phyloP scores from a whole-genome alignment of 1,139 yeast species.

The Yamadazyma oceani region DNA sequence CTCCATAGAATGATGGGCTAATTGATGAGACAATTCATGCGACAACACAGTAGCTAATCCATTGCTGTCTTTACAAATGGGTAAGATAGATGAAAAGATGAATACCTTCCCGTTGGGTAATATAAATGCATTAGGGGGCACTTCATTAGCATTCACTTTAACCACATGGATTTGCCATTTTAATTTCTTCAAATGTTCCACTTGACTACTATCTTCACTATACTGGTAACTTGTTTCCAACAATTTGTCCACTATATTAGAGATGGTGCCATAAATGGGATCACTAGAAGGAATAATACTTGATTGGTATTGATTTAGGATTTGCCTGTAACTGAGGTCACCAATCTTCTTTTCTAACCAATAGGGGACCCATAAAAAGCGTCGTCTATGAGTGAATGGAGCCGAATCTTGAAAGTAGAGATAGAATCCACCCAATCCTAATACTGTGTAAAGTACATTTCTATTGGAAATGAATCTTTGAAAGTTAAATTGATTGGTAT shows the following conservation, averaged over 20 bases:
- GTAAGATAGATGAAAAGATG: slow-evolving; percentile 76
- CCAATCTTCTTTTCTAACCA: slow-evolving; percentile 71
- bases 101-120: slow-evolving; percentile 95
- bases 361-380: slow-evolving; percentile 74
- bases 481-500: slow-evolving; percentile 13
- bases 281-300: slow-evolving; percentile 52
- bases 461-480: slow-evolving; percentile 18
- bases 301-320: slow-evolving; percentile 48
- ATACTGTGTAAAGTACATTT: slow-evolving; percentile 20
- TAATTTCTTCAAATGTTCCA: slow-evolving; percentile 35
- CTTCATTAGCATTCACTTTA: slow-evolving; percentile 53
- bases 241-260: slow-evolving; percentile 59
- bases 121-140: slow-evolving; percentile 93
- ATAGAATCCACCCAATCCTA: slow-evolving; percentile 45
- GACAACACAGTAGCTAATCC: slow-evolving; percentile 92
- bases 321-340: slow-evolving; percentile 61
- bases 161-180: slow-evolving; percentile 87
- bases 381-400: slow-evolving; percentile 72
- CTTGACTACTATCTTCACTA: slow-evolving; percentile 23
- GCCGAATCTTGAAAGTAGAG: slow-evolving; percentile 72
- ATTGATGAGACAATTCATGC: slow-evolving; percentile 91
- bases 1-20: slow-evolving; percentile 91
- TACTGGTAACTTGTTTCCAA: slow-evolving; percentile 54
- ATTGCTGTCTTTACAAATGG: slow-evolving; percentile 77
- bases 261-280: slow-evolving; percentile 57